Conservation (phyloP, 2,329 filamentous ascomycete genomes). For the Diaporthe sp. region DNA sequence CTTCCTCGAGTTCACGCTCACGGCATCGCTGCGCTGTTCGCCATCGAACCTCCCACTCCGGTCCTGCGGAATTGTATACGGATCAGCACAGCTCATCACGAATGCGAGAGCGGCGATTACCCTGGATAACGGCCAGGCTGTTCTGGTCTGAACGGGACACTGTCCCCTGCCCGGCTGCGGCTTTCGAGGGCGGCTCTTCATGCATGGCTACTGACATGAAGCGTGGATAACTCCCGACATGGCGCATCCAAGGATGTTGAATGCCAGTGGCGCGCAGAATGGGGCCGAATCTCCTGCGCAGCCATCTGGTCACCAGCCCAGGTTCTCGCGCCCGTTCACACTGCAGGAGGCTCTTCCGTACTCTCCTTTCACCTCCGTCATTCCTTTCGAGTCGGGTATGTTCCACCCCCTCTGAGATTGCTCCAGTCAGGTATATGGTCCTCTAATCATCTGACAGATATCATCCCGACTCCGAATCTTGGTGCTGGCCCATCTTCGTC, state of each 20-base stretch:
- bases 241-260: conserved; percentile 42
- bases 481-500: conserved; percentile 65
- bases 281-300: conserved; percentile 32
- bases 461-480: conserved; percentile 73
- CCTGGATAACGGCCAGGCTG: conserved; percentile 22
- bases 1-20: conserved; percentile 10
- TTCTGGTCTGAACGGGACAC: conserved; percentile 13
- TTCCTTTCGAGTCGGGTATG: conserved; percentile 81
- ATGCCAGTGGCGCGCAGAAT: conserved; percentile 47
- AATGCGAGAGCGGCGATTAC: conserved; percentile 12
- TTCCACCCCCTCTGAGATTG: conserved; percentile 10
- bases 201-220: conserved; percentile 42
- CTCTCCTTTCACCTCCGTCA: conserved; percentile 82
- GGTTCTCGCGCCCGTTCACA: conserved; percentile 61
- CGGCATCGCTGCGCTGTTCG: not conserved
- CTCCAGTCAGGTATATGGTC: not conserved
- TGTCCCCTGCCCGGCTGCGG: conserved; percentile 14
- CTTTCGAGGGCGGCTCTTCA: conserved; percentile 11
- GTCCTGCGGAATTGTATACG: not conserved
- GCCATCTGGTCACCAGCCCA: conserved; percentile 31
- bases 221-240: conserved; percentile 42
- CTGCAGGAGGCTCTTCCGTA: conserved; percentile 84
- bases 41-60: conserved; percentile 3
- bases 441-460: conserved; percentile 56
- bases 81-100: not conserved